These are phyloP conservation scores for Plasmodium knowlesi DNA, from an alignment of 169 alveolate genomes.

Conservation along the genomic window DNA sequence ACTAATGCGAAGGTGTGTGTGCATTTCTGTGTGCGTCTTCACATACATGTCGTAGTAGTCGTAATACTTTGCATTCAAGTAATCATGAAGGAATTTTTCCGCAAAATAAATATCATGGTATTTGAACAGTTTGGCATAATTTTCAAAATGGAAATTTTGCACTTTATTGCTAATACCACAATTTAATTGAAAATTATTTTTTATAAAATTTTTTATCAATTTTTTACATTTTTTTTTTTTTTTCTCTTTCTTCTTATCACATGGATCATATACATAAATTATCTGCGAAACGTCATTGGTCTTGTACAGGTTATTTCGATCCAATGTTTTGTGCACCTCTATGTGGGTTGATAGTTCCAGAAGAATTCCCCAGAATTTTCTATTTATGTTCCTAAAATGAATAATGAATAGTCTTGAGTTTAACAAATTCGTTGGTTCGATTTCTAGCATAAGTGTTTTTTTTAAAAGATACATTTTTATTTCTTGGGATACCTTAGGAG, in stretches of 20 bases:
- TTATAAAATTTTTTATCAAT: constrained; percentile 17
- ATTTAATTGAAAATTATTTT: constrained; percentile 38
- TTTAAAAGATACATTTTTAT: constrained; percentile 52
- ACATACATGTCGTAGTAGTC: constrained; percentile 64
- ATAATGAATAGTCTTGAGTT: constrained; percentile 76
- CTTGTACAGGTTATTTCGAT: constrained; percentile 76
- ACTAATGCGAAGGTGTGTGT: constrained; percentile 17
- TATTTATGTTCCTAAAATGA: constrained; percentile 59
- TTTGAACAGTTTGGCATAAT: constrained; percentile 33
- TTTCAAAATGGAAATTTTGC: constrained; percentile 26
- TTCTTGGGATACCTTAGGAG: constrained; percentile 60
- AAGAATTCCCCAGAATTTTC: constrained; percentile 74
- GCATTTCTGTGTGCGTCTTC: constrained; percentile 45
- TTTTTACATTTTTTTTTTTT: not conserved
- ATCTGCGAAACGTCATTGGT: constrained; percentile 77
- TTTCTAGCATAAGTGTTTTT: constrained; percentile 64
- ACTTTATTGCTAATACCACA: constrained; percentile 26
- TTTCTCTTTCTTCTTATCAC: not conserved
- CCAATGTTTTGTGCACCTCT: constrained; percentile 79
- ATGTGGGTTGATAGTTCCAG: constrained; percentile 79
- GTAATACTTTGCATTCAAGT: constrained; percentile 29
- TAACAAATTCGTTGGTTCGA: constrained; percentile 79
- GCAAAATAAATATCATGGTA: constrained; percentile 67
- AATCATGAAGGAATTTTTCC: constrained; percentile 23
- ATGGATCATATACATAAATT: constrained; percentile 77